Conservation (phyloP, 352 stramenopile genomes). For the Globisporangium perplexum region DNA sequence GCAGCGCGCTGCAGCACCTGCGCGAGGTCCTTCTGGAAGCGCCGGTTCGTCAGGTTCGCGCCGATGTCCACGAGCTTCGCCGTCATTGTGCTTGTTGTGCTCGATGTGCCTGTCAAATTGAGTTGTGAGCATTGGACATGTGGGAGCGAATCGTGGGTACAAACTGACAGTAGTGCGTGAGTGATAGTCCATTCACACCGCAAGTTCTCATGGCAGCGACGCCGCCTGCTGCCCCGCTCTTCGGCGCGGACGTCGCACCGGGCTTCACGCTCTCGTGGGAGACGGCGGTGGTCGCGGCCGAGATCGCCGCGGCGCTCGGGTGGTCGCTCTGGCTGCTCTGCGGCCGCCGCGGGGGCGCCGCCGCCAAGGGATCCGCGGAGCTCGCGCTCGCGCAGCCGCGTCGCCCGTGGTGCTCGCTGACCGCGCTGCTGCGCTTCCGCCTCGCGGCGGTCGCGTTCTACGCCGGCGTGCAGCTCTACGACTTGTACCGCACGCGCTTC, state of each 20-base stretch:
- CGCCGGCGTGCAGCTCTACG: slow-evolving; percentile 43
- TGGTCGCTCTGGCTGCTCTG: slow-evolving; percentile 44
- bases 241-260: neutral
- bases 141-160: neutral
- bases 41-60: slow-evolving; percentile 56
- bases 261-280: slow-evolving; percentile 35
- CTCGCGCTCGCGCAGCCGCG: neutral
- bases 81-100: neutral
- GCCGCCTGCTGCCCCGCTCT: neutral
- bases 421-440: slow-evolving; percentile 34
- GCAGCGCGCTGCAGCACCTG: slow-evolving; percentile 83
- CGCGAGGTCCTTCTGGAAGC: slow-evolving; percentile 82
- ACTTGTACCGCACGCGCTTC: slow-evolving; percentile 43
- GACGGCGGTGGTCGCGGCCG: slow-evolving; percentile 34
- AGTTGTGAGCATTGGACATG: no score
- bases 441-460: slow-evolving; percentile 38
- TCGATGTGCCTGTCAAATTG: no score
- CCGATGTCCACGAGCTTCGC: slow-evolving; percentile 56
- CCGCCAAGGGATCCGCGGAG: neutral
- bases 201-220: no score
- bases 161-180: no score
- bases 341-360: slow-evolving; percentile 2
- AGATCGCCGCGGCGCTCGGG: slow-evolving; percentile 37
- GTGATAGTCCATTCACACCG: no score
- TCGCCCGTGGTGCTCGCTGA: slow-evolving; percentile 29